A percentile compares a stretch with the other conserved stretches of the same genome.
Evolutionary conservation across 1,284 basidiomycete genomes (phyloP).

Genomic region (Ganoderma multipileum): DNA sequence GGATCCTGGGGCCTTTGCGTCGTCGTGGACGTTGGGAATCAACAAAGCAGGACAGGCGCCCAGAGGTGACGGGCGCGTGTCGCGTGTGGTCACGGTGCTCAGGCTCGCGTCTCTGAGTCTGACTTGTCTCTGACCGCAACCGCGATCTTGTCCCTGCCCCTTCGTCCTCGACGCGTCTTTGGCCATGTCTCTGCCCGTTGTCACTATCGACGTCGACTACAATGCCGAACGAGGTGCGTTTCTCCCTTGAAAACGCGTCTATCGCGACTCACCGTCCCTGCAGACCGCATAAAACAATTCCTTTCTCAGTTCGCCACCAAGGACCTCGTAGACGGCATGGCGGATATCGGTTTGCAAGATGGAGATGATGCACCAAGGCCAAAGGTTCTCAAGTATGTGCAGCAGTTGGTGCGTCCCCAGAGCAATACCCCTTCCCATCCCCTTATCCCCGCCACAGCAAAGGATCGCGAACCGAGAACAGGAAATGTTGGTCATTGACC

Average conservation of each 20-base stretch:
- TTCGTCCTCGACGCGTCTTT: constrained; percentile 23
- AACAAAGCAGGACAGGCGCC: constrained; percentile 8
- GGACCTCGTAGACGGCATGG: constrained; percentile 73
- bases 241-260: not conserved
- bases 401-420: constrained; percentile 75
- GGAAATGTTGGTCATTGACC: constrained; percentile 81
- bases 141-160: constrained; percentile 10
- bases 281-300: constrained; percentile 76
- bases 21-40: constrained; percentile 3
- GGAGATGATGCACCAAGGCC: constrained; percentile 51
- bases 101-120: no score
- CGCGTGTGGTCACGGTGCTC: constrained; percentile 32
- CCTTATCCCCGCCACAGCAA: constrained; percentile 62
- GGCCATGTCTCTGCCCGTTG: constrained; percentile 56
- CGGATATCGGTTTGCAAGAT: constrained; percentile 73
- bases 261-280: constrained; percentile 16
- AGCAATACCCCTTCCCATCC: constrained; percentile 27
- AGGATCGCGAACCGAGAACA: constrained; percentile 93
- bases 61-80: constrained; percentile 13
- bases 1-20: not conserved
- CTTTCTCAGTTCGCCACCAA: constrained; percentile 72
- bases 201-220: constrained; percentile 58
- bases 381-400: constrained; percentile 83
- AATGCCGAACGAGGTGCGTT: constrained; percentile 48
- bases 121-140: constrained; percentile 6